Percentiles rank a stretch among this genome's conserved stretches.
Evolutionary conservation across 257 asterid species (phyloP).

Genomic region (Paulownia fortunei): DNA sequence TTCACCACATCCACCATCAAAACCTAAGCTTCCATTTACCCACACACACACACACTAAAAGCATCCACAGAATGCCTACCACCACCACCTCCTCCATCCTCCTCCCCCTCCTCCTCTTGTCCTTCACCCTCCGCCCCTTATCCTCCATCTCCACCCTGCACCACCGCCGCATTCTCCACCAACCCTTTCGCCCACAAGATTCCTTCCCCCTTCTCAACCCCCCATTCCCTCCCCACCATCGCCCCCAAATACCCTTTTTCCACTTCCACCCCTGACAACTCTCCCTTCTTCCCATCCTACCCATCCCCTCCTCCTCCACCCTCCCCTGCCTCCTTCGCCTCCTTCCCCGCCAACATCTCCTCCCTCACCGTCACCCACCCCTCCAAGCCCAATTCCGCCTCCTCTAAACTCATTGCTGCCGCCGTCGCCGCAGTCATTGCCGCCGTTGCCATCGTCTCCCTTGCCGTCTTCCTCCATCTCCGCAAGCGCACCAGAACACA

Average conservation of each 20-base stretch:
- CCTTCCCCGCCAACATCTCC: conserved; percentile 81
- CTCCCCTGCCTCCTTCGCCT: conserved; percentile 62
- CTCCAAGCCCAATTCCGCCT: conserved; percentile 52
- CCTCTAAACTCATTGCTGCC: conserved; percentile 60
- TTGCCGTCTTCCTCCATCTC: conserved; percentile 62
- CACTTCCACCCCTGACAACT: conserved; percentile 37
- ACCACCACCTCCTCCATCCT: conserved; percentile 34
- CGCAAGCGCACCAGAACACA: conserved; percentile 44
- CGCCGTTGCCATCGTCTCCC: conserved; percentile 58
- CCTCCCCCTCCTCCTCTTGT: conserved; percentile 20
- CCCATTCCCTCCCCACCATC: conserved; percentile 51
- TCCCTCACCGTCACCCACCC: conserved; percentile 58
- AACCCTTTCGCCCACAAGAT: conserved; percentile 56
- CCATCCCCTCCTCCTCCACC: conserved; percentile 70
- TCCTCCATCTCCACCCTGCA: conserved; percentile 37
- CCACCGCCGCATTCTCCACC: conserved; percentile 81
- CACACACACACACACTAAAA: background rate
- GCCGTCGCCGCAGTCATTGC: conserved; percentile 69
- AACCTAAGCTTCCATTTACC: background rate
- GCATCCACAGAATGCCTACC: conserved; percentile 27
- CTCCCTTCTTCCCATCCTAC: conserved; percentile 60
- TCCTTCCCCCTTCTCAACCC: conserved; percentile 53
- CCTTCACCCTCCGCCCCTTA: conserved; percentile 36
- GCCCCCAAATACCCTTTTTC: conserved; percentile 63
- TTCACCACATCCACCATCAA: background rate